Base-by-base conservation (phyloP, 2,329 filamentous ascomycete genomes). In the Fusarium sp. region DNA sequence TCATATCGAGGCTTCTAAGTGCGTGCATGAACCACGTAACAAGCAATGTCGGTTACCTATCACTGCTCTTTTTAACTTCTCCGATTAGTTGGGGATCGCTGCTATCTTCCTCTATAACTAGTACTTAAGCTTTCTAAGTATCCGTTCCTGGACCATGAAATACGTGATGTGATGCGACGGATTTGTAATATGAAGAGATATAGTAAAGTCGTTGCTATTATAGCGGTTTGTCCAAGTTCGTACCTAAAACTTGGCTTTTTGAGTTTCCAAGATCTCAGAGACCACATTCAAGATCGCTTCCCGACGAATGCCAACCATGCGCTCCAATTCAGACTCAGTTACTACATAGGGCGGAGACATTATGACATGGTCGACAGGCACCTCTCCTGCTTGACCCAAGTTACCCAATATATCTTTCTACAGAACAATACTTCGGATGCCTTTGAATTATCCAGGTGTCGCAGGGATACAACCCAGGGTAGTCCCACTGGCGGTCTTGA, bases 281-380 rank as follows among this genome's bases (percentile, higher is more conserved):
- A 37, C 7, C 5, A 47, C 46, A 21, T 14, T 23, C 20, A 23
- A 9, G 8, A 46, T 41, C 34, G 46, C 42, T 30, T 41, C 32
- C 40, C 13, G 30, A 20, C 46, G 56, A 32, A 54, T 61, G 11
- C 11, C 40, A n/a, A 46, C 25, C 59, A 54, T 61, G 3, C 20
- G 25, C 20, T 28, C 18, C 46, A 62, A 14, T 13, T 54, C 21
- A 20, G 20, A 32, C 23, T 41, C 37, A 13, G 46, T 54, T n/a
- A 54, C 46, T 12, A 54, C 56, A 28, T 47, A 63, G 20, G 47
- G 41, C 11, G 59, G 34, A 21, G 32, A 62, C 25, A 55, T 42
- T 27, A 63, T 55, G 13, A 55, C 32, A 37, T 63, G 47, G 20
- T 47, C 47, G 21, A 63, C 47, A 55, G 48, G 41, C n/a, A 63